A percentile compares a stretch with the other conserved stretches of the same genome.
Conservation (phyloP, 1,284 basidiomycete species). For the Boletus austroedulis region DNA sequence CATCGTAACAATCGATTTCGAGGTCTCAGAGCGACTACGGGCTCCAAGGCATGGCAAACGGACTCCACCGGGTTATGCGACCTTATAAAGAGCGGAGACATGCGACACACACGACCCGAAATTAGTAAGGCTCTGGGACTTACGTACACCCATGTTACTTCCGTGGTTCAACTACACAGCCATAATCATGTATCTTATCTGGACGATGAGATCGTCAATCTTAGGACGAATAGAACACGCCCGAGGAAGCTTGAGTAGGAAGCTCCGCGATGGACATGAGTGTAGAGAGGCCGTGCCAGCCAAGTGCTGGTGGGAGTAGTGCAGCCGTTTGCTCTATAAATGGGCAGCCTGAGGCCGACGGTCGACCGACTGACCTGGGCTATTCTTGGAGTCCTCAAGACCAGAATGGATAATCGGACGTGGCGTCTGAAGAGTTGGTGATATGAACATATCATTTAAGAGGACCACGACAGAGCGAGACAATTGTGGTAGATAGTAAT, state of each 20-base stretch:
- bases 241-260: background rate
- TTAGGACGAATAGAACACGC: background rate
- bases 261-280: background rate
- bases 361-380: background rate
- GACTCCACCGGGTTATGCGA: slow-evolving; percentile 1
- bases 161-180: slow-evolving; percentile 6
- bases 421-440: background rate
- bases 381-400: slow-evolving; percentile 11
- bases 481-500: background rate
- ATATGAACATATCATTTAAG: background rate
- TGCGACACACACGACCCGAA: slow-evolving; percentile 24
- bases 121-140: slow-evolving; percentile 16
- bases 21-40: background rate
- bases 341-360: slow-evolving; percentile 1
- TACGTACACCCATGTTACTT: slow-evolving; percentile 18
- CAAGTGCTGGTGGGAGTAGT: background rate
- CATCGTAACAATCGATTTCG: slow-evolving; percentile 18
- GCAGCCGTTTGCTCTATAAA: slow-evolving; percentile 4
- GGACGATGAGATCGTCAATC: background rate
- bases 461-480: background rate
- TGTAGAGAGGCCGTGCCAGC: background rate
- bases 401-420: background rate
- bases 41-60: slow-evolving; percentile 8
- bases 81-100: slow-evolving; percentile 29
- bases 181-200: background rate